Evolutionary conservation across 768 basidiomycete genomes (phyloP), one percentile per base, ranked within the genome.

Genomic region (Tricholomella constricta): DNA sequence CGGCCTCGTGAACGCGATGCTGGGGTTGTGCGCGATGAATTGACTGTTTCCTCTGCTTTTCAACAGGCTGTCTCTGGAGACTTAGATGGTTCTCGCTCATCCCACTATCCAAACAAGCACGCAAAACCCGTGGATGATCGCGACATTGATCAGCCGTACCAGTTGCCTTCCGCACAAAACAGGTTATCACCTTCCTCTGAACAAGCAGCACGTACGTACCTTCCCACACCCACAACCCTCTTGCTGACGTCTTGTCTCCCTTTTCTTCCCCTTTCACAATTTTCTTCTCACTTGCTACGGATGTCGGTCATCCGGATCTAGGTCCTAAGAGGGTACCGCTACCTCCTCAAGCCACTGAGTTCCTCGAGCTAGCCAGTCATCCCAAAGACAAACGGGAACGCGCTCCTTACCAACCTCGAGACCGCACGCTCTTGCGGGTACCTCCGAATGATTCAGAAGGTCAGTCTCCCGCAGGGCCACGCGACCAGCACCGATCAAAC

Each of bases 241-340:
- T 52, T 59, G 54, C 58, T 50, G 45, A 56, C 53, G 23, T 48
- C 35, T 56, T 57, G 56, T 61, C 52, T 57, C 29, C 54, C 48
- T 57, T 56, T 46, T 53, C 45, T 56, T 50, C 42, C 56, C 26
- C 41, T 53, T 40, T 53, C 32, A 34, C 26, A 19, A 22, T 52
- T 29, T 43, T 50, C 47, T 49, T 49, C 54, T 34, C 50, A 23
- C 32, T n/a, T 31, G 29, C 19, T 31, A 35, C 20, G 6, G 44
- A 23, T 37, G 56, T 43, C 34, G 35, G 45, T 45, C n/a, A n/a
- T 20, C 43, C 50, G 22, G 51, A 44, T 56, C 45, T 64, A 76
- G 72, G 68, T 64, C 76, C 70, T 14, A 73, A 67, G 55, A 69
- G 80, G 47, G 61, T 56, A 1, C 80, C 79, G 0, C 65, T 82